Conservation (phyloP, 2,329 filamentous ascomycete genomes). For the Kalmusia sp. region DNA sequence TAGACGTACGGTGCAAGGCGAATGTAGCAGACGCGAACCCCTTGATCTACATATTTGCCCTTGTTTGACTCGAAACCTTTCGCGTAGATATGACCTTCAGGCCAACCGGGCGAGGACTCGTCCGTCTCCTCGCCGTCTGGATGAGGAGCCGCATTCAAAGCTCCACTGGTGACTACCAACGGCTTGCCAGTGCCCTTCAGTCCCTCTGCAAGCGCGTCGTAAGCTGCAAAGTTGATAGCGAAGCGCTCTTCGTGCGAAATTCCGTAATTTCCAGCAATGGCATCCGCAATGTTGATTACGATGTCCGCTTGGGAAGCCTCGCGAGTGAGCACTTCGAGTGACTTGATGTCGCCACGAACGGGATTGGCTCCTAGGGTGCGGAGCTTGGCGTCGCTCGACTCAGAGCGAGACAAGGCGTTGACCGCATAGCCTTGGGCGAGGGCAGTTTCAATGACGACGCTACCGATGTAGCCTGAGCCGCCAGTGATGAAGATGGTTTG, state of each 20-base stretch:
- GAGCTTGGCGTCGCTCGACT: conserved; percentile 46
- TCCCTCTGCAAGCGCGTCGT: conserved; percentile 48
- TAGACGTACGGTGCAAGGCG: conserved; percentile 55
- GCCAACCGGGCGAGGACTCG: conserved; percentile 24
- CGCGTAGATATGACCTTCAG: conserved; percentile 29
- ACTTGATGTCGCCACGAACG: conserved; percentile 50
- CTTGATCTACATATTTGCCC: conserved; percentile 25
- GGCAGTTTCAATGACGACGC: conserved; percentile 42
- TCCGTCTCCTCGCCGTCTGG: conserved; percentile 40
- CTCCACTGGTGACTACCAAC: conserved; percentile 47
- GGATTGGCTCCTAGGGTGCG: conserved; percentile 48
- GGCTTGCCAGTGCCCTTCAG: conserved; percentile 46
- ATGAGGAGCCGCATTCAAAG: conserved; percentile 28
- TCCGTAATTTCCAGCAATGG: conserved; percentile 14
- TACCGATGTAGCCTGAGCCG: conserved; percentile 30
- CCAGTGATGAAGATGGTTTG: conserved; percentile 31
- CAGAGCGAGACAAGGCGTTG: conserved; percentile 50
- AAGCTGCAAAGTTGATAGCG: conserved; percentile 43
- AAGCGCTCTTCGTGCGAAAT: conserved; percentile 23
- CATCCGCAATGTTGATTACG: conserved; percentile 52
- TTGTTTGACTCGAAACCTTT: background rate
- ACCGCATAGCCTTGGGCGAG: conserved; percentile 50
- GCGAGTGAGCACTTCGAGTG: conserved; percentile 47
- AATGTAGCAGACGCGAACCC: conserved; percentile 46
- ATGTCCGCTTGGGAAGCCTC: conserved; percentile 51